Evolutionary conservation across 108 stramenopile species (phyloP).

Genomic region (Fistulifera pelliculosa): DNA sequence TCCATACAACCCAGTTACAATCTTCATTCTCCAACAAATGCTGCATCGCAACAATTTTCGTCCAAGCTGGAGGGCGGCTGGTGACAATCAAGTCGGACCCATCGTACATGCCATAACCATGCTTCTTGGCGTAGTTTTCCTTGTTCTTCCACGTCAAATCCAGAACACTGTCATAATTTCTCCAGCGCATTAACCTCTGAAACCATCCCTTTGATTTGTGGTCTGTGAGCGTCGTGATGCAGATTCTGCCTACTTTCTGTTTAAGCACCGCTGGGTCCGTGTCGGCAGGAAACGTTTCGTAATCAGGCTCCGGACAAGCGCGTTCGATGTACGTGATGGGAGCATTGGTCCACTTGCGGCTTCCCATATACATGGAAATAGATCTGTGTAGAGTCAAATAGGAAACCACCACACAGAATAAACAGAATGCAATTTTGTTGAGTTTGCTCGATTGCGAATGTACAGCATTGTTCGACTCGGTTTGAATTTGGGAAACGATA

Average conservation of each 20-base stretch:
- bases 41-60: conserved; percentile 17
- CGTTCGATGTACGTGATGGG: conserved; percentile 15
- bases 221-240: conserved; percentile 25
- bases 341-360: conserved; percentile 10
- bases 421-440: conserved; percentile 1
- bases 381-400: conserved; percentile 7
- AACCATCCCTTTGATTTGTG: conserved; percentile 8
- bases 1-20: conserved; percentile 26
- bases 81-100: conserved; percentile 11
- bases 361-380: conserved; percentile 7
- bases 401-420: background rate
- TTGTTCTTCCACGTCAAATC: conserved; percentile 17
- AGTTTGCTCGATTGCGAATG: conserved; percentile 7
- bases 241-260: conserved; percentile 10
- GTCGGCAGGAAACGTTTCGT: conserved; percentile 8
- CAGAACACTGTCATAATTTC: conserved; percentile 16
- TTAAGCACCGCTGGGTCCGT: background rate
- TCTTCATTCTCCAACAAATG: conserved; percentile 12
- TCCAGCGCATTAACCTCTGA: conserved; percentile 16
- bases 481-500: conserved; percentile 1
- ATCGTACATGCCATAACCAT: conserved; percentile 15
- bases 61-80: conserved; percentile 23
- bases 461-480: conserved; percentile 10
- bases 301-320: conserved; percentile 9
- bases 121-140: conserved; percentile 13